Base-by-base conservation (phyloP, 202 grass and related monocot species). In the Panicum virgatum region DNA sequence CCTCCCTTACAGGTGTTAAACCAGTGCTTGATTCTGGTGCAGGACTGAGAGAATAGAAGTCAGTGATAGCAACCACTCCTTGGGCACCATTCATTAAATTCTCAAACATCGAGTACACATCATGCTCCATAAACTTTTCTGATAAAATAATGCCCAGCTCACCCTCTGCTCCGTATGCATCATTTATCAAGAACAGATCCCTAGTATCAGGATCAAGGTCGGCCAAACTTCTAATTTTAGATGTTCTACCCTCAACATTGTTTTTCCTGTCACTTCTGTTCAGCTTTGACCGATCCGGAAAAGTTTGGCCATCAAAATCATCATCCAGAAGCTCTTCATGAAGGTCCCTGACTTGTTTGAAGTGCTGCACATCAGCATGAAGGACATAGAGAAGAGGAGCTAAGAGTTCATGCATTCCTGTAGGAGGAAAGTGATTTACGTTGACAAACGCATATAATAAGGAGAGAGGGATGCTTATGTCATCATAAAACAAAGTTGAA, bases 361-460 rank as follows among this genome's bases (percentile, higher is more conserved):
- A 95, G 73, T 93, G 88, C 65, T 90, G 85, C 53, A 96, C 82
- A 86, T 98, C 96, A 74, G 86, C 62, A 36, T 98, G 89, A 86
- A 98, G 96, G 59, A 93, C 96, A 90, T 93, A 96, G 70, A 98
- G 78, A 84, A 98, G 89, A 90, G 96, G 96, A 88, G 96, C 96
- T 64, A 98, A 87, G 69, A 93, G 87, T 88, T 98, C 96, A 72
- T 98, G 96, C 96, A 98, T 98, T 89, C 96, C 96, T 98, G 88
- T 86, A 78, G 14, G 57, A 88, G 75, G 83, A 61, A 85, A 62
- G 14, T 52, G 36, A 80, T 58, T 77, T 77, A 62, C 76, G 56
- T 40, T 85, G 42, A 83, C 63, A 86, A 72, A 82, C 61, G 10
- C 48, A 80, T 80, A 63, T 22, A 51, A 71, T 44, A 36, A n/a